Conservation (phyloP, 2,329 filamentous ascomycete genomes). For the Arthroderma sp. region DNA sequence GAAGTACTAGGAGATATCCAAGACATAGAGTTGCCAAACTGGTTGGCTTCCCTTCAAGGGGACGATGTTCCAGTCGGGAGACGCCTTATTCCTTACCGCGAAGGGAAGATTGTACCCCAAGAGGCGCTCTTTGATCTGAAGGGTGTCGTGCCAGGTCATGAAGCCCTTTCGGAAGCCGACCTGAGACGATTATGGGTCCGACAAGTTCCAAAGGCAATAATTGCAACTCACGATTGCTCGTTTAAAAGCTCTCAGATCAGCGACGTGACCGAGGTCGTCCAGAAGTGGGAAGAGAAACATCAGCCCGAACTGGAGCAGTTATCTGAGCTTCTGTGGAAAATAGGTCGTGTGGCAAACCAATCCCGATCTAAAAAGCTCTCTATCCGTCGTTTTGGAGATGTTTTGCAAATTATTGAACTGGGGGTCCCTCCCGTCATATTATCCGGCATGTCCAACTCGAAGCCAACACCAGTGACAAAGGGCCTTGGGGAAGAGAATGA, state of each 20-base stretch:
- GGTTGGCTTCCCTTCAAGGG: background rate
- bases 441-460: background rate
- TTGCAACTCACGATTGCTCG: background rate
- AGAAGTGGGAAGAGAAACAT: background rate
- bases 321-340: background rate
- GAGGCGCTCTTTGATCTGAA: constrained; percentile 42
- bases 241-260: background rate
- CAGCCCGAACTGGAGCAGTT: background rate
- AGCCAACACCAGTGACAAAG: background rate
- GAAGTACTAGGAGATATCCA: background rate
- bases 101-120: constrained; percentile 27
- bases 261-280: background rate
- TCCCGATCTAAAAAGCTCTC: background rate
- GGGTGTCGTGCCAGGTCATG: constrained; percentile 32
- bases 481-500: background rate
- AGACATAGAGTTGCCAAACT: background rate
- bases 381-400: background rate
- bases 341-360: background rate
- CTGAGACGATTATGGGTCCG: constrained; percentile 39
- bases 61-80: background rate
- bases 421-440: background rate
- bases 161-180: constrained; percentile 30
- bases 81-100: constrained; percentile 5
- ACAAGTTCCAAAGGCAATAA: constrained; percentile 36
- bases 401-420: background rate